Evolutionary conservation across 805 yeast species (phyloP), one percentile per base, ranked within the genome.

Genomic region (Saccharomycopsis lassenensis): DNA sequence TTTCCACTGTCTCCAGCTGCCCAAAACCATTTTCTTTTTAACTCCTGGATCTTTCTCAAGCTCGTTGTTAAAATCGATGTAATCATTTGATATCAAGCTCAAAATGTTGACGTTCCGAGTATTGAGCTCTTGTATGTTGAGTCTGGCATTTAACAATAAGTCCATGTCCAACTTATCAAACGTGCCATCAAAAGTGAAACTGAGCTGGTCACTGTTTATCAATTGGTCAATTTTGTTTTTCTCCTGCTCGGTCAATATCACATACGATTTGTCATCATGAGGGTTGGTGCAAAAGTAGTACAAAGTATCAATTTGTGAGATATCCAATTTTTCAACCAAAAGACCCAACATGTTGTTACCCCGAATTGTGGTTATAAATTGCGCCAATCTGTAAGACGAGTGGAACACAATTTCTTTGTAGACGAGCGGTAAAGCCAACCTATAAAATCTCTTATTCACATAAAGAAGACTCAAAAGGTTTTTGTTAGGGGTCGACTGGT

Each of bases 1-100:
- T 49, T 83, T 79, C 94, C 94, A 85, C 54, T 85, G 95, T 52
- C 95, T 67, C 95, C 95, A 85, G 7, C 89, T 79, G 0, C 94
- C 94, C 34, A 69, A 56, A 2, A 76, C 68, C 31, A 24, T 48
- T 23, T 26, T 35, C 18, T 24, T 38, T 6, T 37, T 22, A 14
- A 21, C 33, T 5, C 43, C 43, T 12, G 35, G 21, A n/a, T 36
- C 38, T 23, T 5, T 26, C 32, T 29, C 26, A 21, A 22, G 15
- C 27, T 7, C 29, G 16, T 31, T 10, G 19, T 36, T 30, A 29
- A 27, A 19, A 24, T 32, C 36, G 17, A 32, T 21, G 5, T 35
- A 11, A 12, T 16, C n/a, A 2, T 12, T 5, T 7, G 19, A 10
- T n/a, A n/a, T 24, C 19, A 12, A 26, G 14, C 8, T 24, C 33